Base-by-base conservation (phyloP, 352 stramenopile genomes). In the Phytophthora pini region DNA sequence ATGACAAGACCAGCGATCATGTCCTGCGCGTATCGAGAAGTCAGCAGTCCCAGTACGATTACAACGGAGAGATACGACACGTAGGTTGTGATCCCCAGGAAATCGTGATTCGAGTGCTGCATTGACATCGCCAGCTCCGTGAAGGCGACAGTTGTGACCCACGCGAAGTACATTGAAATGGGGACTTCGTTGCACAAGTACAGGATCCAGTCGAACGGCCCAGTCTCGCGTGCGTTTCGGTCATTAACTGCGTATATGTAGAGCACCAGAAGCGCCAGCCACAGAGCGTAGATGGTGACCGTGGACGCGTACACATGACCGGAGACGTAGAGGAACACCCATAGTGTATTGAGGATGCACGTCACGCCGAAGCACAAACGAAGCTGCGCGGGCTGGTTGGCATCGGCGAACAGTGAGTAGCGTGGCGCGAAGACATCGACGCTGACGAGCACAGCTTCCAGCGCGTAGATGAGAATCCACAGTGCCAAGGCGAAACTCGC, bases 241-340 rank as follows among this genome's bases (percentile, higher is more conserved):
- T 94, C 86, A 43, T 90, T 92, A 20, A 92, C 73, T n/a, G 86
- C 77, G 72, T 90, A 92, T 7, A 90, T 60, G 67, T 94, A 94
- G 29, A 94, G 77, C 55, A 92, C 68, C 17, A 94, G 68, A 44
- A 94, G 49, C 51, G 78, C 80, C 29, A 94, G 47, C 85, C 85
- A 94, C 24, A 94, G 74, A 40, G 82, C 46, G 52, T 73, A 91
- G 61, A 92, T 89, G 57, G 85, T 41, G 20, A 88, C 70, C 1
- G 80, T 89, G 20, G 83, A 74, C 20, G 62, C 75, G 46, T 88
- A 76, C 34, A 90, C 59, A 54, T 87, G 67, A n/a, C 77, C 72
- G 45, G 74, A 79, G 1, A 78, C 78, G 49, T 73, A 90, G 40
- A 91, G 53, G 41, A 92, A 56, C 11, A 94, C 67, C 83, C 83